Evolutionary conservation across 2,329 filamentous ascomycete genomes (phyloP), one percentile per base, ranked within the genome.

Genomic region (Alternaria tenuissima): DNA sequence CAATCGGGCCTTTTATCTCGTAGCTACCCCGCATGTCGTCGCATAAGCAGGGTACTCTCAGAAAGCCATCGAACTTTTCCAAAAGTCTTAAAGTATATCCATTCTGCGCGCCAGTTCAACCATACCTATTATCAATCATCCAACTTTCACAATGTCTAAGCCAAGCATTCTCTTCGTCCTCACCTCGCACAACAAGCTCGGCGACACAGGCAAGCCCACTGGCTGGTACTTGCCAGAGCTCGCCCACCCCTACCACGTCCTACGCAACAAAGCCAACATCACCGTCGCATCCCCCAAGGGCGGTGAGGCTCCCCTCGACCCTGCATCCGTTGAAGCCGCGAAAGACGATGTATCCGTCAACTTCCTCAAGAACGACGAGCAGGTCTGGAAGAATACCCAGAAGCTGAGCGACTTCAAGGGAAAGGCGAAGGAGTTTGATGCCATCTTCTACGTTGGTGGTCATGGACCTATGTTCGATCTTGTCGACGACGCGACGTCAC

Each of bases 131-230:
- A 54, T 24, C 46, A 36, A 36, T 18, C 22, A 36, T 7, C 39
- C 38, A 4, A 47, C 4, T 26, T 43, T 18, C 55, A 63, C 11
- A 36, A 63, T 64, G 56, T 63, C 55, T 14, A 68, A 68, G 55
- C 83, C 83, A 39, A 90, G 89, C 76, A 80, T 92, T 65, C 89
- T 93, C 80, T 80, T 92, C 76, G 87, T 93, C 59, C 86, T 92
- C 63, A 91, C 88, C 65, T 92, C 89, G 62, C 83, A 86, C 75
- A 76, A 78, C 65, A 77, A 80, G 62, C 77, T 84, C 52, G 80
- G 79, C 52, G 70, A 74, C 68, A 77, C 74, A 44, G 76, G 77
- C 63, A 77, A 80, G 55, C 84, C 85, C 9, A 91, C 89, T 0
- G 90, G 90, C 65, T 92, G 90, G 90, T 92, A 87, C 73, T 80